Base-by-base conservation (phyloP, 352 stramenopile species). In the Pythium chondricola region DNA sequence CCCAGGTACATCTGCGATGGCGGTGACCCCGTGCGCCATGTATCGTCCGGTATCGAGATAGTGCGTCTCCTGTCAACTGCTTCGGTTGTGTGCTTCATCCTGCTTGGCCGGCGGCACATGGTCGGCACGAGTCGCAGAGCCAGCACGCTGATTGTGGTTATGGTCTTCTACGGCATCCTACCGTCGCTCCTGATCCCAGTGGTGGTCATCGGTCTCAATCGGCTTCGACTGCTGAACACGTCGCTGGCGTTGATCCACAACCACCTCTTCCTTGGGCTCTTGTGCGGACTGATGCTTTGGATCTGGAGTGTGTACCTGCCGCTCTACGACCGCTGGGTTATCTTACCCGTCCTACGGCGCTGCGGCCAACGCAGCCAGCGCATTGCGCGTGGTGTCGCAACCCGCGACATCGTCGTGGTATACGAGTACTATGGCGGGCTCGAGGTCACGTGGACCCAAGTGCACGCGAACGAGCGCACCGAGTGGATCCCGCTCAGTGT, bases 401-500 rank as follows among this genome's bases (percentile, higher is more conserved):
- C n/a, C 9, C 17, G 25, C 21, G 6, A 38, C 14, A 38, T 48
- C 14, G 26, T 37, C 24, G 7, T 26, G 4, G 14, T 35, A 8
- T 5, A 13, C 7, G 6, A 35, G 10, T 48, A 48, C 42, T 38
- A 7, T 25, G 30, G 18, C 25, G 14, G 17, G 7, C 13, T 46
- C 25, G 16, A 24, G 36, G 36, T 42, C 9, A 11, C 9, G 7
- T 17, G 16, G 20, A 24, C 39, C 7, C 8, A 45, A 7, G 21
- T 32, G 10, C n/a, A 45, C 39, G 14, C 7, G 10, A 7, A 8
- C 6, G 21, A 45, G 39, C 39, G 9, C 7, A 29, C 25, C 39
- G 39, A 32, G 10, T 48, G 42, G 42, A 22, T 48, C 24, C 42
- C 42, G 26, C 17, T 48, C 6, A 48, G 42, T 26, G 42, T 37